Evolutionary conservation across 148 eudicot species (phyloP).

Genomic region (Chenopodium formosanum): DNA sequence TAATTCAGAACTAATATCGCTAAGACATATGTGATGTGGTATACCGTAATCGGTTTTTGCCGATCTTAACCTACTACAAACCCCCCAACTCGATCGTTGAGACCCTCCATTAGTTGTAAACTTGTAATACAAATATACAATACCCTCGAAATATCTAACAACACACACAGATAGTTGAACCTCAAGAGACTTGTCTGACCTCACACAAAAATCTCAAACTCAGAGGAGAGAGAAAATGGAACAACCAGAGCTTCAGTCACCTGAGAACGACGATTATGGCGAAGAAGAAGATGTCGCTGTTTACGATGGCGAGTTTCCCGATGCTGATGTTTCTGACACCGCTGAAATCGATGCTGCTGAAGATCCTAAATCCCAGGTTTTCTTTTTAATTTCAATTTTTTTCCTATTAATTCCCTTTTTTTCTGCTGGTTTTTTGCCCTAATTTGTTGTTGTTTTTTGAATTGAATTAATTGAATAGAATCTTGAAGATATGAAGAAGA

Average conservation of each 20-base stretch:
- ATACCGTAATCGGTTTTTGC: too few species aligned
- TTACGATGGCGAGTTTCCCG: conserved; percentile 22
- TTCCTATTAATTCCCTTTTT: not conserved
- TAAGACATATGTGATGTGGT: too few species aligned
- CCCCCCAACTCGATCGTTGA: too few species aligned
- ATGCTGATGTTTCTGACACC: conserved; percentile 6
- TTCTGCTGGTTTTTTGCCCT: conserved; percentile 1
- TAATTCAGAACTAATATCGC: too few species aligned
- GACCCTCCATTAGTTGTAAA: too few species aligned
- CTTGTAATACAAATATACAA: too few species aligned
- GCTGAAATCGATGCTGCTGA: conserved; percentile 19
- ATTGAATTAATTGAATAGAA: conserved; percentile 2
- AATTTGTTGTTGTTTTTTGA: not conserved
- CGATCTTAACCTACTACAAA: too few species aligned
- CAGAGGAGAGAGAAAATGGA: conserved; percentile 26
- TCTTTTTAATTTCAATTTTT: not conserved
- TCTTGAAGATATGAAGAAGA: conserved; percentile 34
- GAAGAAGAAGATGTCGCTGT: conserved; percentile 12
- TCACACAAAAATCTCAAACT: not conserved
- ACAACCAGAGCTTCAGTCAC: conserved; percentile 21
- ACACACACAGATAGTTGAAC: not conserved
- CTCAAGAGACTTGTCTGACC: not conserved
- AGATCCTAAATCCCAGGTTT: conserved; percentile 33
- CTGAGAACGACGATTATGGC: conserved; percentile 25
- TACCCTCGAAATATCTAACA: too few species aligned